Conservation (phyloP, 192 early-diverging fungal genomes). For the Rhizophagus clarus region DNA sequence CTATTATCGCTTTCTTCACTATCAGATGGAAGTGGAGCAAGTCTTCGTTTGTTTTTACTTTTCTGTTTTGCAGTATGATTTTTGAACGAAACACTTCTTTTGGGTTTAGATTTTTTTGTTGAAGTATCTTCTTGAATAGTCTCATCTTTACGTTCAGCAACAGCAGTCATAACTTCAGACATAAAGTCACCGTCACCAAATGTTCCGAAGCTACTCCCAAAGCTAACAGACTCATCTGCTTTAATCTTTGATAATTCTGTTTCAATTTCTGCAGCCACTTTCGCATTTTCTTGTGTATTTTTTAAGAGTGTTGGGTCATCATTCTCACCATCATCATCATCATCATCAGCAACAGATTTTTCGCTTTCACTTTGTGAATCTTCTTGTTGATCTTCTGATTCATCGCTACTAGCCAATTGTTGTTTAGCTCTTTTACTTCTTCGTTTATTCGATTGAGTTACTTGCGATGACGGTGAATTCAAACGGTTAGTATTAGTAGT, state of each 20-base stretch:
- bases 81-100: constrained; percentile 27
- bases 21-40: constrained; percentile 27
- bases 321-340: background rate
- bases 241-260: background rate
- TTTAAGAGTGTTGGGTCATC: constrained; percentile 9
- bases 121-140: background rate
- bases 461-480: background rate
- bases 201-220: background rate
- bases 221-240: constrained; percentile 1
- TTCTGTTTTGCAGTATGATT: constrained; percentile 5
- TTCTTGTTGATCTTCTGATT: constrained; percentile 11
- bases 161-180: constrained; percentile 26
- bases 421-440: background rate
- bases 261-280: background rate
- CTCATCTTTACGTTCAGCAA: constrained; percentile 11
- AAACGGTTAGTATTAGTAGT: background rate
- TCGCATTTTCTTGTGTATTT: constrained; percentile 29
- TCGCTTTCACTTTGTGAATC: background rate
- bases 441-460: background rate
- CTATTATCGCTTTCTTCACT: constrained; percentile 21
- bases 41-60: background rate
- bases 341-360: constrained; percentile 9
- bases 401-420: constrained; percentile 26
- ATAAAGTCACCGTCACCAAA: constrained; percentile 6
- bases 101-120: constrained; percentile 15